Percentiles rank a stretch among this genome's conserved stretches.
Conservation (phyloP, 352 stramenopile species). For the Globisporangium okanoganense region DNA sequence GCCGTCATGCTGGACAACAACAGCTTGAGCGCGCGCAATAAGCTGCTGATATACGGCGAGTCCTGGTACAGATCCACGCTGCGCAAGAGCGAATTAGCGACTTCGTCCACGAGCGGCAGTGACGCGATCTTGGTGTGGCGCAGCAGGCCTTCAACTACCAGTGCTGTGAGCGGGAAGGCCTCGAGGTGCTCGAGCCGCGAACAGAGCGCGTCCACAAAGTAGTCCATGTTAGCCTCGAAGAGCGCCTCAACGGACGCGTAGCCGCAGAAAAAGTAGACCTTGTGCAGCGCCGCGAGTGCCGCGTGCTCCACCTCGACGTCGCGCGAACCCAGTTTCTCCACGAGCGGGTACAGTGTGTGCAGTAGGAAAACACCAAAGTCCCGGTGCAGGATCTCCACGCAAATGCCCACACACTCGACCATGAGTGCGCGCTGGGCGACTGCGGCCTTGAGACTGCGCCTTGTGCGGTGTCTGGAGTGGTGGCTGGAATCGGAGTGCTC, state of each 20-base stretch:
- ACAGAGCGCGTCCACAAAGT: slow-evolving; percentile 81
- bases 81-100: slow-evolving; percentile 57
- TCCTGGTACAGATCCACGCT: slow-evolving; percentile 80
- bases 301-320: slow-evolving; percentile 61
- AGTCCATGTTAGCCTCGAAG: slow-evolving; percentile 84
- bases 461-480: neutral
- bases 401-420: slow-evolving; percentile 73
- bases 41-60: slow-evolving; percentile 35
- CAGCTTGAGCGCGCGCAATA: slow-evolving; percentile 62
- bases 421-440: slow-evolving; percentile 56
- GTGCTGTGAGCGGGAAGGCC: slow-evolving; percentile 59
- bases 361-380: slow-evolving; percentile 66
- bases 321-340: slow-evolving; percentile 75
- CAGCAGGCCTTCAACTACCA: slow-evolving; percentile 74
- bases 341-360: slow-evolving; percentile 70
- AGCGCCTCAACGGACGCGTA: slow-evolving; percentile 56
- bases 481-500: slow-evolving; percentile 16
- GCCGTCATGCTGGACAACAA: slow-evolving; percentile 43
- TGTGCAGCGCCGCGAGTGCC: slow-evolving; percentile 62
- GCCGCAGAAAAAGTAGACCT: slow-evolving; percentile 56
- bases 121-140: slow-evolving; percentile 57
- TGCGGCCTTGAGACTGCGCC: slow-evolving; percentile 11
- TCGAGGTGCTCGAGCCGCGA: slow-evolving; percentile 68
- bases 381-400: slow-evolving; percentile 51
- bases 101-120: slow-evolving; percentile 75